Evolutionary conservation across 306 rosid genomes (phyloP).

Genomic region (Lithocarpus polystachyus): DNA sequence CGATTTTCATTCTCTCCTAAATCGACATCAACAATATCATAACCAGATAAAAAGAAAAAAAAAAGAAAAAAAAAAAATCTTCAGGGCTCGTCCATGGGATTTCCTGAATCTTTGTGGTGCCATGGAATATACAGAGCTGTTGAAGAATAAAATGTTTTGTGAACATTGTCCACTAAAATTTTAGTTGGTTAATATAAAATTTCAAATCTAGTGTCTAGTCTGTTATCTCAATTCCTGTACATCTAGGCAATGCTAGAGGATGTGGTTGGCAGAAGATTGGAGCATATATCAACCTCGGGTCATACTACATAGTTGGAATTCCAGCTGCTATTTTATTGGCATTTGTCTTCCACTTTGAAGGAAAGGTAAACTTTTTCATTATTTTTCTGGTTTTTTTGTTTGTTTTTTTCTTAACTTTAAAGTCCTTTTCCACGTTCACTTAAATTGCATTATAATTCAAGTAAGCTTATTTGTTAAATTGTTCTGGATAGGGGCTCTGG

Average conservation of each 20-base stretch:
- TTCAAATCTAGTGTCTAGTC: background rate
- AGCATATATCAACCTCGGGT: constrained; percentile 66
- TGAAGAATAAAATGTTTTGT: too few species aligned
- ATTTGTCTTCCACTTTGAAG: constrained; percentile 58
- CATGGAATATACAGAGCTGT: too few species aligned
- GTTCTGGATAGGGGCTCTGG: constrained; percentile 62
- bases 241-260: constrained; percentile 72
- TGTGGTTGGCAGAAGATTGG: constrained; percentile 88
- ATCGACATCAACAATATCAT: background rate
- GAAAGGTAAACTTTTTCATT: constrained; percentile 44
- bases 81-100: background rate
- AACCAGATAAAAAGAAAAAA: background rate
- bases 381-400: background rate
- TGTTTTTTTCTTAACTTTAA: background rate
- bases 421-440: background rate
- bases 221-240: background rate
- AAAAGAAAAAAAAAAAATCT: background rate
- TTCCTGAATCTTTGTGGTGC: too few species aligned
- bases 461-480: background rate
- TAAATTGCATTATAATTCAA: background rate
- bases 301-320: constrained; percentile 72
- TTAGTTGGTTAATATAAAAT: background rate
- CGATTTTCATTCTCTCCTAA: background rate
- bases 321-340: constrained; percentile 57
- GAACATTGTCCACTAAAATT: too few species aligned